phyloP scores from a whole-genome alignment of 2,329 filamentous ascomycete genomes.

The Colletotrichum truncatum region DNA sequence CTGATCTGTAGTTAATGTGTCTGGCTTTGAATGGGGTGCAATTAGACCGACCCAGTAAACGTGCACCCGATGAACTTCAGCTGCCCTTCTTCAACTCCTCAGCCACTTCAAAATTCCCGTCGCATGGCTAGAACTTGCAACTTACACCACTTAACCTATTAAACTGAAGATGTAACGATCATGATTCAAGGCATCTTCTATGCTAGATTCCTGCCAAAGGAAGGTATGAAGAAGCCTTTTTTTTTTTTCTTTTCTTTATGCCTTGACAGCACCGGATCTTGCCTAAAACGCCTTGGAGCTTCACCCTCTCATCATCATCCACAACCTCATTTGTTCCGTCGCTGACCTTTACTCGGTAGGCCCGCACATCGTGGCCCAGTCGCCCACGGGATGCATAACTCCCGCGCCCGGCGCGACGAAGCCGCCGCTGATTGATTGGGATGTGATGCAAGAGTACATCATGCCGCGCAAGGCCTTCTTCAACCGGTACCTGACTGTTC shows the following conservation, averaged over 20 bases:
- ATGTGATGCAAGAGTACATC: slow-evolving; percentile 88
- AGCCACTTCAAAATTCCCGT: neutral
- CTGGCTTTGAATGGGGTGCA: slow-evolving; percentile 15
- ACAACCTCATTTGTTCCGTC: neutral
- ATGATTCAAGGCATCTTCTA: slow-evolving; percentile 80
- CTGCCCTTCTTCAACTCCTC: neutral
- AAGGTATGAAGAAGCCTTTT: too few relatives aligned
- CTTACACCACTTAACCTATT: neutral
- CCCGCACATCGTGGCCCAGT: slow-evolving; percentile 70
- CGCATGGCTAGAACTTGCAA: neutral
- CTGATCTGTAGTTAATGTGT: neutral
- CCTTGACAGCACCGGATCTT: slow-evolving; percentile 19
- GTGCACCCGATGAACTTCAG: neutral
- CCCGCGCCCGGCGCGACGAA: slow-evolving; percentile 49
- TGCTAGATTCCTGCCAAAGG: slow-evolving; percentile 72
- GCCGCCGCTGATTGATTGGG: slow-evolving; percentile 82
- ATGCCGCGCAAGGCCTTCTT: slow-evolving; percentile 96
- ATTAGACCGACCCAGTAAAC: neutral
- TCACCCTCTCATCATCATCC: neutral
- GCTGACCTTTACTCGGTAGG: slow-evolving; percentile 48
- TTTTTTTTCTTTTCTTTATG: too few relatives aligned
- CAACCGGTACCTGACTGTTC: slow-evolving; percentile 86
- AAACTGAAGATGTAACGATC: slow-evolving; percentile 31
- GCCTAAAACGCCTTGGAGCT: neutral
- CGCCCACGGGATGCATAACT: slow-evolving; percentile 70